Conservation (phyloP, 129 eudicot genomes). For the Apium graveolens region DNA sequence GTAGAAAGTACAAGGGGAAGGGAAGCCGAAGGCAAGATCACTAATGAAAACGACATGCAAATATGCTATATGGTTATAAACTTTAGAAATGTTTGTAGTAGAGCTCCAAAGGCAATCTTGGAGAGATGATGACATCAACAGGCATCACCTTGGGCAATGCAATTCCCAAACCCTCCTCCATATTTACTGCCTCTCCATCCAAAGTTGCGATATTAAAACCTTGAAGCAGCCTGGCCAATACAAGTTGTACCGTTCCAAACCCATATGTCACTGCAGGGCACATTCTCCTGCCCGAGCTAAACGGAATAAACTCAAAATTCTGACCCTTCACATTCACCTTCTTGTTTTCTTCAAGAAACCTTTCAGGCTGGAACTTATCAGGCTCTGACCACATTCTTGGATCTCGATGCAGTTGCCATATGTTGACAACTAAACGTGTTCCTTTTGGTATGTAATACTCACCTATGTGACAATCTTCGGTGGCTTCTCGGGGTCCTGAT, state of each 20-base stretch:
- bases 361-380: conserved; percentile 30
- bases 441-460: conserved; percentile 28
- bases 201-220: conserved; percentile 29
- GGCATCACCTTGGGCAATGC: conserved; percentile 42
- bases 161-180: conserved; percentile 33
- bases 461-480: conserved; percentile 32
- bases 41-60: too few species aligned
- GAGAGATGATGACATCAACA: conserved; percentile 26
- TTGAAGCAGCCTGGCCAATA: conserved; percentile 32
- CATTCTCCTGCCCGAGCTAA: conserved; percentile 35
- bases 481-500: conserved; percentile 44
- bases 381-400: conserved; percentile 35
- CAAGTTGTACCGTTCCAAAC: conserved; percentile 21
- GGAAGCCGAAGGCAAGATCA: too few species aligned
- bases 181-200: conserved; percentile 26
- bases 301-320: conserved; percentile 36
- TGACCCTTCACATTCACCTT: conserved; percentile 15
- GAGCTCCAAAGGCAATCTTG: conserved; percentile 23
- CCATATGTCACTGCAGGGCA: conserved; percentile 35
- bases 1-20: too few species aligned
- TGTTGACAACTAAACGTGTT: conserved; percentile 35
- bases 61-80: too few species aligned
- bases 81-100: neutral
- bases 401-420: conserved; percentile 59
- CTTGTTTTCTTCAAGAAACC: conserved; percentile 25